Evolutionary conservation across 768 basidiomycete species (phyloP), one percentile per base, ranked within the genome.

Genomic region (Xerocomellus chrysenteron): DNA sequence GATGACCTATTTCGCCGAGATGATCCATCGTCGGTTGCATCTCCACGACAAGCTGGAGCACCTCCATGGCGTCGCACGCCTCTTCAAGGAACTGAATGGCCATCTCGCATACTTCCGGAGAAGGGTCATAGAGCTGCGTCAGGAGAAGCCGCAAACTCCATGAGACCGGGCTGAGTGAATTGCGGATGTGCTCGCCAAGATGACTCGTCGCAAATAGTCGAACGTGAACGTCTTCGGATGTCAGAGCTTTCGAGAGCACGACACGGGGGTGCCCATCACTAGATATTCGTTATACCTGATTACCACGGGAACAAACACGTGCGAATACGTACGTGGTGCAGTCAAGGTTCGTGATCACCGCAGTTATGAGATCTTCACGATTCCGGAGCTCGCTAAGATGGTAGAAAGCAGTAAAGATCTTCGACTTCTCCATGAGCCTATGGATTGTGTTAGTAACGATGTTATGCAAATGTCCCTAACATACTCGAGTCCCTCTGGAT

Each of bases 21-120:
- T 98, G 94, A 65, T 98, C 95, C 75, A 98, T 82, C 13, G 88
- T 92, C 1, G 97, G 97, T 60, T 93, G 88, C 85, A 98, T 89
- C 67, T 91, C 88, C 3, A 99, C 95, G 4, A 98, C 92, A 50
- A 91, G 78, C 66, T 95, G 88, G 28, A 99, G 78, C 21, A 90
- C 83, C 40, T 91, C 89, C 62, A 86, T 83, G 12, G 85, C 81
- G 65, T 94, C 88, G 64, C 96, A 98, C 2, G 88, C 92, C 63
- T 92, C 91, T 68, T 97, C 89, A 7, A 99, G 80, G 66, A 88
- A 90, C 56, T 86, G 85, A 17, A 97, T 91, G 8, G 97, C 94
- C 58, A 92, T 78, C 74, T 94, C 88, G 66, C 92, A 90, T 2
- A 99, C 94, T 69, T 95, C 92, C 19, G 87, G 78, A 0, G 88